phyloP scores from a whole-genome alignment of 495 filamentous ascomycete genomes.

The Baudoinia panamericana region DNA sequence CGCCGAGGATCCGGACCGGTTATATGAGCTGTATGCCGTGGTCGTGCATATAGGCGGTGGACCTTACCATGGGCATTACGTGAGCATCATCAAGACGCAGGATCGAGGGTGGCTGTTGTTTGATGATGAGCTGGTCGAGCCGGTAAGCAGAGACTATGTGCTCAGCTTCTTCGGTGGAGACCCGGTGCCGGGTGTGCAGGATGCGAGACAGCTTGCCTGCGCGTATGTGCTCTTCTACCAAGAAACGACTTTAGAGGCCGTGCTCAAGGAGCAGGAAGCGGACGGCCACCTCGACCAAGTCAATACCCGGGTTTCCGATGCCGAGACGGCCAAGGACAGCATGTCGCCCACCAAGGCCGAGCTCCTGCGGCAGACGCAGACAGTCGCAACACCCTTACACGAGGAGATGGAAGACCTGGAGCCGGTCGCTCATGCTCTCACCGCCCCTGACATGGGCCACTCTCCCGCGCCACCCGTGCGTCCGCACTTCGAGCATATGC shows the following conservation, averaged over 20 bases:
- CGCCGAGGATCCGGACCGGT: slow-evolving; percentile 81
- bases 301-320: slow-evolving; percentile 3
- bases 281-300: slow-evolving; percentile 42
- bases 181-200: slow-evolving; percentile 17
- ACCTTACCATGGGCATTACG: slow-evolving; percentile 94
- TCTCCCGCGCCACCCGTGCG: slow-evolving; percentile 26
- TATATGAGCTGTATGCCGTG: slow-evolving; percentile 95
- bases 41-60: slow-evolving; percentile 99
- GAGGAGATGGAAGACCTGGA: slow-evolving; percentile 43
- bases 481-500: not conserved
- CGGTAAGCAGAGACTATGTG: slow-evolving; percentile 94
- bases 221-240: slow-evolving; percentile 98
- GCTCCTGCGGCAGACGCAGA: slow-evolving; percentile 35
- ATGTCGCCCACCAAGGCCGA: slow-evolving; percentile 3
- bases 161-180: slow-evolving; percentile 93
- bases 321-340: slow-evolving; percentile 4
- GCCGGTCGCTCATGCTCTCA: slow-evolving; percentile 45
- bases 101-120: slow-evolving; percentile 93
- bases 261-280: slow-evolving; percentile 67
- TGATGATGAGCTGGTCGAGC: slow-evolving; percentile 96
- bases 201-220: slow-evolving; percentile 60
- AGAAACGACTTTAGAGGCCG: slow-evolving; percentile 82
- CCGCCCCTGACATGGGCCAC: slow-evolving; percentile 39
- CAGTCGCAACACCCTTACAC: slow-evolving; percentile 30
- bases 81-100: slow-evolving; percentile 93